Evolutionary conservation across 805 yeast genomes (phyloP), one percentile per base, ranked within the genome.

Genomic region (Candida ponderosae): DNA sequence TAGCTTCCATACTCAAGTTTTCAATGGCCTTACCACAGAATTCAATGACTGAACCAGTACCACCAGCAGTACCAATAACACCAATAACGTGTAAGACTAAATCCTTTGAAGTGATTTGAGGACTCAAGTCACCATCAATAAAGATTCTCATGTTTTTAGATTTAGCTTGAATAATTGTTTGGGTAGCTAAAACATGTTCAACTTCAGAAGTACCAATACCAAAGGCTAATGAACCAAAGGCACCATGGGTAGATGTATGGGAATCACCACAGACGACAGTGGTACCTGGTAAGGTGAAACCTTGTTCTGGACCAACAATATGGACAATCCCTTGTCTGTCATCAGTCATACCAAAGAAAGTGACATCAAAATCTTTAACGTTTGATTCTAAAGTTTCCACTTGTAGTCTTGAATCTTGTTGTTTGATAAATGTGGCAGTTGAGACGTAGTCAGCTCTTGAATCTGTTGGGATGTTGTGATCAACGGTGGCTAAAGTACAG

Each of bases 191-290:
- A 42, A 93, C 98, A 60, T 93, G 99, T 69, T 93, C 98, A 38
- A 93, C 98, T 67, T 93, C 98, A 13, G 97, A 89, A 40, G 98
- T 93, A 60, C 98, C 99, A 56, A 93, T 93, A 66, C 99, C 99
- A 54, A 93, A 93, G 11, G 98, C 98, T 40, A 93, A 73, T 9
- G 97, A 69, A 44, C 99, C 98, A 57, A 93, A 93, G 32, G 98
- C 98, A 53, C 99, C 98, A 58, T 93, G 98, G 1, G 99, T 93
- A 4, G 97, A 87, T 20, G 98, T 93, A 61, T 93, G 99, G 4
- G 97, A 88, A 62, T 93, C 99, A 62, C 99, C 99, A 66, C 98
- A 93, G 32, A 93, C 99, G 26, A 93, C 96, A 4, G 98, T 93
- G 36, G 97, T 88, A 52, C 98, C 98, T 28, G 98, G 98, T 37